These are phyloP conservation scores for Conticribra weissflogii DNA, from an alignment of 108 stramenopile genomes.

Conservation along the genomic window DNA sequence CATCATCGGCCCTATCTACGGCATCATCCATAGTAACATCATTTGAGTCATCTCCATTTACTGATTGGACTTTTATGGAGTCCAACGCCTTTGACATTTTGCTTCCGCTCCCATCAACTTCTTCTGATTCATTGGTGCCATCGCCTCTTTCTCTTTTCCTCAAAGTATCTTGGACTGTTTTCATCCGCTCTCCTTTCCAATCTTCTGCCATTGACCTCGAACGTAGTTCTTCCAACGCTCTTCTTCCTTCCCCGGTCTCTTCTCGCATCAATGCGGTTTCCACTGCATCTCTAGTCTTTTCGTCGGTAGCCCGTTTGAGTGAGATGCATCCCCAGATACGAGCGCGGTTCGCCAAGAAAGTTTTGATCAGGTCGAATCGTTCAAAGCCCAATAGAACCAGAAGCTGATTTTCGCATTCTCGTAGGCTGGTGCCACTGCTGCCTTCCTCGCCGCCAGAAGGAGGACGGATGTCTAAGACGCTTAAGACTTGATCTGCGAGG, in stretches of 20 bases:
- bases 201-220: slow-evolving; percentile 74
- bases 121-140: slow-evolving; percentile 42
- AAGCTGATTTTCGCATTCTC: slow-evolving; percentile 95
- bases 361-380: slow-evolving; percentile 95
- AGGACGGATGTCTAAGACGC: slow-evolving; percentile 62
- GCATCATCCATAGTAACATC: slow-evolving; percentile 50
- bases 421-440: slow-evolving; percentile 49
- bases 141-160: slow-evolving; percentile 43
- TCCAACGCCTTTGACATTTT: slow-evolving; percentile 68
- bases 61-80: slow-evolving; percentile 61
- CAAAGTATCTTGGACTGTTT: slow-evolving; percentile 62
- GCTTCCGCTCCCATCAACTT: slow-evolving; percentile 19
- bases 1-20: slow-evolving; percentile 28
- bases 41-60: slow-evolving; percentile 27
- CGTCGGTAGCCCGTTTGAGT: slow-evolving; percentile 91
- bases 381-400: slow-evolving; percentile 94
- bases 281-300: slow-evolving; percentile 81
- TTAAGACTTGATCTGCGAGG: slow-evolving; percentile 85
- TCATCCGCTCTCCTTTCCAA: slow-evolving; percentile 84
- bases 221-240: slow-evolving; percentile 86
- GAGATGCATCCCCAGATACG: slow-evolving; percentile 92
- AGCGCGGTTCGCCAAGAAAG: slow-evolving; percentile 88
- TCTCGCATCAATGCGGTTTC: slow-evolving; percentile 80
- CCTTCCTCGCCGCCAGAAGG: slow-evolving; percentile 17
- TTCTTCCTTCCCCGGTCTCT: slow-evolving; percentile 80